Base-by-base conservation (phyloP, 2,329 filamentous ascomycete species). In the Fusarium poae region DNA sequence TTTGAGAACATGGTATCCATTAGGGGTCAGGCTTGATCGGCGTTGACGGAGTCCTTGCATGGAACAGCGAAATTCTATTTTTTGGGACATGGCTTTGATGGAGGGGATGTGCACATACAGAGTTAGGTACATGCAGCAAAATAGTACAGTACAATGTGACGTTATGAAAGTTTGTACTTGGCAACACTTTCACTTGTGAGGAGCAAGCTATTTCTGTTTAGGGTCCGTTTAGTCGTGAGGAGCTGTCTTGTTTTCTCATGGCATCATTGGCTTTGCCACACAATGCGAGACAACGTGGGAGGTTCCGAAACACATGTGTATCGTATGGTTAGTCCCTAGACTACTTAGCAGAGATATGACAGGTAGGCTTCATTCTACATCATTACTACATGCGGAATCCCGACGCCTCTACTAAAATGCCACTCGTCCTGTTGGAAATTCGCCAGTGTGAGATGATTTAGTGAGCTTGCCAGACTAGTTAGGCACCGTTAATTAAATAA, bases 21-120 rank as follows among this genome's bases (percentile, higher is more conserved):
- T 48, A 40, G 46, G 45, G 42, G 44, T 40, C 46, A 51, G 53
- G 54, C 20, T 51, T 69, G 67, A 53, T 35, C 51, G 74, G 74
- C 71, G 72, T 76, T 76, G 60, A 50, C 37, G 72, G 62, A 66
- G 65, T 73, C 48, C 49, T 62, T 74, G 13, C 42, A 40, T 32
- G 45, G 46, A 57, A 62, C 57, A 55, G 57, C 65, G 67, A 63
- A 56, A 57, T 53, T 65, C 48, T 46, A 59, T 56, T 49, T 50
- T 55, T 68, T 64, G 58, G 54, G 58, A 46, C 15, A 46, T 51
- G 62, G 44, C 50, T 64, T 54, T 42, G 62, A 49, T 35, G 52
- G 44, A 34, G 45, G 37, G 30, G 46, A 42, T 45, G 49, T 15
- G 40, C 23, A 53, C 51, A 66, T 62, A 57, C 42, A 40, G 53